Percentiles rank a stretch among this genome's conserved stretches.
phyloP scores from a whole-genome alignment of 177 flowering plant genomes.

The Vitis hybrid region DNA sequence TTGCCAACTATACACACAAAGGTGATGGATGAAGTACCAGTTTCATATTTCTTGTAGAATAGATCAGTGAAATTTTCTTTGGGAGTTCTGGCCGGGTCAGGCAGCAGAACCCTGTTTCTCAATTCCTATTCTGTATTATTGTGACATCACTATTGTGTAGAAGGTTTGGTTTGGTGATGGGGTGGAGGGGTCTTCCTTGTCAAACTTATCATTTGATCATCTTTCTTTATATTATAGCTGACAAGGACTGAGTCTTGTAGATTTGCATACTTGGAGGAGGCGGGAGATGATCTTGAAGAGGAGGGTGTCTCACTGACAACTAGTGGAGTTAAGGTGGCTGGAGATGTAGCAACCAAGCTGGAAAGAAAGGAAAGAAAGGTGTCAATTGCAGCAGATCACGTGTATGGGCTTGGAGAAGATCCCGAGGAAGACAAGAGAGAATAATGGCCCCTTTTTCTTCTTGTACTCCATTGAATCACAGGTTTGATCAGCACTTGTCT shows the following conservation, averaged over 20 bases:
- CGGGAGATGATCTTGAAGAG: conserved; percentile 47
- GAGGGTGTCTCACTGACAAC: conserved; percentile 45
- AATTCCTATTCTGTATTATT: too few relatives aligned
- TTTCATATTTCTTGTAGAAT: too few relatives aligned
- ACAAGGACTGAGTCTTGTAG: conserved; percentile 17
- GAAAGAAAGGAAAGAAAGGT: conserved; percentile 48
- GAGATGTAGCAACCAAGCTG: conserved; percentile 27
- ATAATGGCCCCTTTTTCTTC: conserved; percentile 7
- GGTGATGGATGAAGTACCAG: too few relatives aligned
- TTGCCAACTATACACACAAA: too few relatives aligned
- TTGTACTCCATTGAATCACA: background rate
- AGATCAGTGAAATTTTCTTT: too few relatives aligned
- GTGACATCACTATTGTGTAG: background rate
- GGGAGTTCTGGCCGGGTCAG: too few relatives aligned
- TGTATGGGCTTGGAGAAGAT: conserved; percentile 49
- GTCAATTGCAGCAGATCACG: conserved; percentile 38
- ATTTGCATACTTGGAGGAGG: conserved; percentile 52
- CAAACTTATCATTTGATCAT: too few relatives aligned
- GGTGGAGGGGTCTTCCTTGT: too few relatives aligned
- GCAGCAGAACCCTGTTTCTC: too few relatives aligned
- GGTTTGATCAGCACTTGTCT: background rate
- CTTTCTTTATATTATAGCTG: background rate
- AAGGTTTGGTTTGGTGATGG: background rate
- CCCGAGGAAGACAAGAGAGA: conserved; percentile 62
- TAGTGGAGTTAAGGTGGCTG: conserved; percentile 26